These are phyloP conservation scores for Metschnikowia reukaufii DNA, from an alignment of 805 yeast genomes.

Conservation along the genomic window DNA sequence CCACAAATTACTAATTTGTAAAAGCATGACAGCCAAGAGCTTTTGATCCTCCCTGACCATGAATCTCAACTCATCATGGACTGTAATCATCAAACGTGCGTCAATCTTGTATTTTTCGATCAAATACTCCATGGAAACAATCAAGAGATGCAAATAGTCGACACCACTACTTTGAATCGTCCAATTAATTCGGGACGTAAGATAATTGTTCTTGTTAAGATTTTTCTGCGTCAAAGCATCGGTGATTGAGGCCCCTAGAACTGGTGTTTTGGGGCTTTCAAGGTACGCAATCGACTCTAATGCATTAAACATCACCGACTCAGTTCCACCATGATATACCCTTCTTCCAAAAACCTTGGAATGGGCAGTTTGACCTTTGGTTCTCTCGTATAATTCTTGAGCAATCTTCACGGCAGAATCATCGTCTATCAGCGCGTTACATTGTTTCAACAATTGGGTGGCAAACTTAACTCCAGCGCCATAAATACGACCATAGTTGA, in stretches of 20 bases:
- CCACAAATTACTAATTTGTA: constrained; percentile 92
- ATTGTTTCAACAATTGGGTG: constrained; percentile 74
- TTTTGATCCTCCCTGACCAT: constrained; percentile 71
- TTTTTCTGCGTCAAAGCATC: constrained; percentile 70
- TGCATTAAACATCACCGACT: constrained; percentile 85
- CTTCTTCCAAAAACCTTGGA: constrained; percentile 28
- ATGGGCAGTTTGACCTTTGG: constrained; percentile 63
- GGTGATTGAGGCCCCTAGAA: constrained; percentile 90
- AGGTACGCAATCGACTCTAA: constrained; percentile 85
- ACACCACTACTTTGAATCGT: constrained; percentile 98
- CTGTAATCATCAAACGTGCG: constrained; percentile 81
- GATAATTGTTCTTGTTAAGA: constrained; percentile 60
- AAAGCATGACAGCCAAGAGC: constrained; percentile 73
- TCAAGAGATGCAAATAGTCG: constrained; percentile 83
- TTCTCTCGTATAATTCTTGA: constrained; percentile 64
- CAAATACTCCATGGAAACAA: constrained; percentile 86
- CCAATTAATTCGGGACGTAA: constrained; percentile 96
- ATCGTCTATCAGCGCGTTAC: constrained; percentile 69
- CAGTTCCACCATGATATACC: constrained; percentile 86
- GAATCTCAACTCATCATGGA: constrained; percentile 92
- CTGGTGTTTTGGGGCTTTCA: constrained; percentile 82
- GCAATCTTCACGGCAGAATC: constrained; percentile 68
- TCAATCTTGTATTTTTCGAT: constrained; percentile 60
- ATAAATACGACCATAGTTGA: constrained; percentile 95
- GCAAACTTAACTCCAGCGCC: constrained; percentile 97